phyloP scores from a whole-genome alignment of 176 grass and related monocot species.

The Urochloa ruziziensis region DNA sequence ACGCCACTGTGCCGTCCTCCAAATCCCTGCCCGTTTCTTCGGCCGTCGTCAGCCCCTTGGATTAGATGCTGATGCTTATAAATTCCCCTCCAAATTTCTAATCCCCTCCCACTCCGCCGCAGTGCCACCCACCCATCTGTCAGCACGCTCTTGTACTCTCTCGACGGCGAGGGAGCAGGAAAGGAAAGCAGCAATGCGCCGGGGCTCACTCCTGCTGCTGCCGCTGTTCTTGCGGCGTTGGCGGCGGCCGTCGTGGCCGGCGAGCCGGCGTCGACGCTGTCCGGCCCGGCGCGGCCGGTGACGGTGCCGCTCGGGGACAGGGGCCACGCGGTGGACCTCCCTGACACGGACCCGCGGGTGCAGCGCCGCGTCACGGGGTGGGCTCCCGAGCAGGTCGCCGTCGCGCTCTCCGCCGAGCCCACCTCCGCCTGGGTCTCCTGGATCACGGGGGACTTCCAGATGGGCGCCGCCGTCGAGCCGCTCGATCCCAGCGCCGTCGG shows the following conservation, averaged over 20 bases:
- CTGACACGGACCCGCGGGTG: slow-evolving; percentile 60
- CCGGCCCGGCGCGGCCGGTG: slow-evolving; percentile 49
- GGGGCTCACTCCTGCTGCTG: neutral
- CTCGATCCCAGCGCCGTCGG: slow-evolving; percentile 45
- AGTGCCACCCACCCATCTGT: neutral
- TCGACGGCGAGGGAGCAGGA: neutral
- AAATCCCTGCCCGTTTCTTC: too few species aligned
- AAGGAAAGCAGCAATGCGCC: slow-evolving; percentile 16
- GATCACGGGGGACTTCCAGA: slow-evolving; percentile 78
- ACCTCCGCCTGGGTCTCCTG: slow-evolving; percentile 89
- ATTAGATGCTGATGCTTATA: slow-evolving; percentile 4
- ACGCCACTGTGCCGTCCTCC: neutral
- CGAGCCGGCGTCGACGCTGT: slow-evolving; percentile 55
- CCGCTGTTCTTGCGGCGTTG: neutral
- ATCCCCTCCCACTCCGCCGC: neutral
- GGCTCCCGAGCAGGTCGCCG: slow-evolving; percentile 75
- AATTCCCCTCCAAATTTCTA: slow-evolving; percentile 1
- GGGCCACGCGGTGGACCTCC: slow-evolving; percentile 65
- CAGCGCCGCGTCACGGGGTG: slow-evolving; percentile 53
- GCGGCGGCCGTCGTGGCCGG: neutral
- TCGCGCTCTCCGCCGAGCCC: slow-evolving; percentile 63
- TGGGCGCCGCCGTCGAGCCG: slow-evolving; percentile 53
- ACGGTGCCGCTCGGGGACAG: slow-evolving; percentile 47
- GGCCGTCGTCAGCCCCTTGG: too few species aligned
- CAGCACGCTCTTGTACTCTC: too few species aligned